Evolutionary conservation across 1,284 basidiomycete genomes (phyloP), one percentile per base, ranked within the genome.

Genomic region (Sphaerobolus stellatus): DNA sequence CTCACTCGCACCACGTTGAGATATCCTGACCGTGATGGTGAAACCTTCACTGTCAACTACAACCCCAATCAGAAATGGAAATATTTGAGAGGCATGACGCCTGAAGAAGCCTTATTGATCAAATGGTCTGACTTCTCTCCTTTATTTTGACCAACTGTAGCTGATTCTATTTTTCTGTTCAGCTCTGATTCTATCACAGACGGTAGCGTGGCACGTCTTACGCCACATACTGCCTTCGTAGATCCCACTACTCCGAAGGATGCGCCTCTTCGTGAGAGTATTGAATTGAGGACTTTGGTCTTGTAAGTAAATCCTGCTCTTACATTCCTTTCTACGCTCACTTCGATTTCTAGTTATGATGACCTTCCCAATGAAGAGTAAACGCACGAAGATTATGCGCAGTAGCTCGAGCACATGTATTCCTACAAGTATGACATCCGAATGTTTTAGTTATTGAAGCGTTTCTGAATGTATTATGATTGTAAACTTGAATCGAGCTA

Each of bases 171-270:
- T 36, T 22, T 30, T 13, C 4, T 11, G 22, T 18, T 4, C 48
- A 72, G 71, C 47, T 72, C 65, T 48, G 71, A 73, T 54, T 70
- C 69, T 7, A 52, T 66, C 33, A 69, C 78, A 49, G 74, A 75
- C 44, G 71, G 67, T n/a, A 70, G 63, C 38, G 69, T 76, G 11
- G 72, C 76, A 13, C 62, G 67, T 3, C 64, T 77, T 22, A 70
- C 75, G 2, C 77, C 77, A 7, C 78, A 80, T 58, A 76, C 74
- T 2, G 75, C 63, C 1, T 78, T 80, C 56, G 56, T 64, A 16
- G 73, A 74, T 50, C 72, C 70, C 16, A 65, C 64, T 3, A 69
- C 64, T 11, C 72, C 72, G 2, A 40, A 62, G 46, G 70, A 66
- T 31, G 66, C 62, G 2, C 71, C 68, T 14, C 47, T 64, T 0